These are phyloP conservation scores for Senna tora DNA, from an alignment of 306 rosid genomes.

Conservation along the genomic window DNA sequence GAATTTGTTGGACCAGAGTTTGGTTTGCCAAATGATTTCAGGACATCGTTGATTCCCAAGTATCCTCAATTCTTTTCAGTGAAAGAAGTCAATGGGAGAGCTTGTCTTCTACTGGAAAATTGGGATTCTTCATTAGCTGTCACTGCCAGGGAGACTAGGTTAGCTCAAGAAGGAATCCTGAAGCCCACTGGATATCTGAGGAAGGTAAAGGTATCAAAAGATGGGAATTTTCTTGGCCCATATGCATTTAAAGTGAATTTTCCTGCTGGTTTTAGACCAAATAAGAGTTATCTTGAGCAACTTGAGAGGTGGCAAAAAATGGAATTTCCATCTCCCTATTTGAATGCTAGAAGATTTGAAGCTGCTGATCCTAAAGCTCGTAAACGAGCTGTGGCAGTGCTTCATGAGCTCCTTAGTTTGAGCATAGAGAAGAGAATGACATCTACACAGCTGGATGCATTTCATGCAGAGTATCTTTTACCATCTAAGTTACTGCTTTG, in stretches of 20 bases:
- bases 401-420: constrained; percentile 90
- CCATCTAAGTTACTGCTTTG: constrained; percentile 66
- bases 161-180: constrained; percentile 27
- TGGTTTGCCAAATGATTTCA: constrained; percentile 64
- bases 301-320: constrained; percentile 78
- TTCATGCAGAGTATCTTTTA: constrained; percentile 71
- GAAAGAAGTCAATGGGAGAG: constrained; percentile 49
- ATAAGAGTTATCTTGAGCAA: constrained; percentile 40
- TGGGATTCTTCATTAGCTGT: constrained; percentile 79
- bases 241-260: constrained; percentile 20
- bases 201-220: constrained; percentile 19
- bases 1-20: constrained; percentile 61
- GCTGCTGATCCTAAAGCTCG: constrained; percentile 66
- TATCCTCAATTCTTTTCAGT: constrained; percentile 68
- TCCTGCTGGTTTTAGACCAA: constrained; percentile 19
- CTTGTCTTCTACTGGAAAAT: constrained; percentile 64
- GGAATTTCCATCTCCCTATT: constrained; percentile 88
- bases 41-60: constrained; percentile 53
- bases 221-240: constrained; percentile 10
- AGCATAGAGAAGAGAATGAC: constrained; percentile 81
- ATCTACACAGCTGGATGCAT: constrained; percentile 76
- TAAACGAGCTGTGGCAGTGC: constrained; percentile 73
- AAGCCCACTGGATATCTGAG: constrained; percentile 1
- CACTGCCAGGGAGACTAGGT: constrained; percentile 62
- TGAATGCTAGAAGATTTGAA: constrained; percentile 80